A percentile compares a stretch with the other conserved stretches of the same genome.
Evolutionary conservation across 1,139 yeast genomes (phyloP).

Genomic region (Suhomyces bokatorum): DNA sequence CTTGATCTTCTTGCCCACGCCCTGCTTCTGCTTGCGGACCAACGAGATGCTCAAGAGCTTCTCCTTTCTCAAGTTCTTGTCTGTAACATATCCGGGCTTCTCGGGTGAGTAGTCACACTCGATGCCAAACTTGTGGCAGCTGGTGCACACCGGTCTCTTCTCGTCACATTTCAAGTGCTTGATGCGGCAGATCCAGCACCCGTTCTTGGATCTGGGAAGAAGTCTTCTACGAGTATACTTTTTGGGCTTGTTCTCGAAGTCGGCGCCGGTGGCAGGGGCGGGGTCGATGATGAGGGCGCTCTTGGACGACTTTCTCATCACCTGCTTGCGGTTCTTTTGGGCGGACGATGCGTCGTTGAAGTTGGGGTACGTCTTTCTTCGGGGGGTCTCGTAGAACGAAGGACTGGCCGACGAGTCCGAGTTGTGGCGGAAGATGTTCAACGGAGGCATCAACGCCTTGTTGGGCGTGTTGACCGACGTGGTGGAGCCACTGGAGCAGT

Average conservation of each 20-base stretch:
- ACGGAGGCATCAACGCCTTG: conserved; percentile 22
- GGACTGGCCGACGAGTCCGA: conserved; percentile 23
- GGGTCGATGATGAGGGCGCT: conserved; percentile 8
- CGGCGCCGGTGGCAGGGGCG: neutral
- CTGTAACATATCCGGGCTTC: conserved; percentile 44
- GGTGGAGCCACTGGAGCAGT: conserved; percentile 13
- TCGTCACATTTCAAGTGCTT: conserved; percentile 53
- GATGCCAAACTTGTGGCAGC: conserved; percentile 45
- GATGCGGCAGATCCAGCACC: conserved; percentile 54
- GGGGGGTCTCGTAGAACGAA: conserved; percentile 20
- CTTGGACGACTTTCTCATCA: conserved; percentile 8
- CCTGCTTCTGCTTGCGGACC: conserved; percentile 33
- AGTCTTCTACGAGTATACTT: conserved; percentile 45
- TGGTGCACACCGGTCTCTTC: conserved; percentile 38
- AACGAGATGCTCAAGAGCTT: conserved; percentile 37
- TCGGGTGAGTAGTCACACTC: conserved; percentile 45
- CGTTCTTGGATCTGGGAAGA: conserved; percentile 45
- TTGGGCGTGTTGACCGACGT: conserved; percentile 13
- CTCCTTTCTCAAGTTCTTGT: conserved; percentile 37
- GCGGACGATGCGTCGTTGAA: conserved; percentile 19
- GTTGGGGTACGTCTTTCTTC: conserved; percentile 21
- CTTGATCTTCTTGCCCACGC: conserved; percentile 11
- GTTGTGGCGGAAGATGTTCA: conserved; percentile 31
- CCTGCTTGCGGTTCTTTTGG: conserved; percentile 16
- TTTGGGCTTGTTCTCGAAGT: conserved; percentile 23